A percentile compares a stretch with the other conserved stretches of the same genome.
These are phyloP conservation scores for Reticulascus tulasneorum DNA, from an alignment of 2,329 filamentous ascomycete genomes.

Conservation along the genomic window DNA sequence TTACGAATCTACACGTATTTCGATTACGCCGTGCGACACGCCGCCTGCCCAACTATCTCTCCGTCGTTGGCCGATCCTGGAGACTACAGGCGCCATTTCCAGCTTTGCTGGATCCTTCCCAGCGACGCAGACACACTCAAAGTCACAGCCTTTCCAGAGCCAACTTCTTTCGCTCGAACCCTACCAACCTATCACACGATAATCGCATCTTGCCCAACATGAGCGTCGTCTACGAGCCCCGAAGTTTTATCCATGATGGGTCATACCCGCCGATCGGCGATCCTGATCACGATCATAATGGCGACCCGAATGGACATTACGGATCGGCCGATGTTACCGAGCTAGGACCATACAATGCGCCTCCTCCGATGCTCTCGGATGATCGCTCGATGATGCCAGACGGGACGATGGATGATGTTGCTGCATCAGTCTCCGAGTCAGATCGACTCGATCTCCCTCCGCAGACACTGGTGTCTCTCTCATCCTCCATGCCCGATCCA, in stretches of 20 bases:
- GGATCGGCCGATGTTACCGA: constrained; percentile 39
- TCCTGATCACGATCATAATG: constrained; percentile 30
- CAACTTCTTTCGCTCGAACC: too few species aligned
- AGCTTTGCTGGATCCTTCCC: too few species aligned
- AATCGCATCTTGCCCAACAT: constrained; percentile 27
- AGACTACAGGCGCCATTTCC: too few species aligned
- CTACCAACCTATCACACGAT: too few species aligned
- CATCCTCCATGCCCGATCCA: constrained; percentile 26
- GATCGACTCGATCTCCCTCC: constrained; percentile 33
- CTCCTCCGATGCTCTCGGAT: constrained; percentile 32
- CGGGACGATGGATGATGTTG: constrained; percentile 27
- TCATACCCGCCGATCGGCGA: constrained; percentile 44
- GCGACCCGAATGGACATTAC: constrained; percentile 24
- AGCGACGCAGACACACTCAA: too few species aligned
- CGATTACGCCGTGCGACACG: too few species aligned
- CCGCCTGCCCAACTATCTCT: too few species aligned
- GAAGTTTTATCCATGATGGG: constrained; percentile 45
- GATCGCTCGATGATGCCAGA: constrained; percentile 34
- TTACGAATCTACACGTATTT: too few species aligned
- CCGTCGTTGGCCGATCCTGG: too few species aligned
- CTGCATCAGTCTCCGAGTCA: constrained; percentile 31
- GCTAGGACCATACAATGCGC: constrained; percentile 39
- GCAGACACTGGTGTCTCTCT: constrained; percentile 23
- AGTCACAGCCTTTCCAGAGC: too few species aligned
- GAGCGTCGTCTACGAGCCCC: constrained; percentile 49